Percentiles rank a stretch among this genome's conserved stretches.
Evolutionary conservation across 1,284 basidiomycete genomes (phyloP).

Genomic region (Cutaneotrichosporon daszewskae): DNA sequence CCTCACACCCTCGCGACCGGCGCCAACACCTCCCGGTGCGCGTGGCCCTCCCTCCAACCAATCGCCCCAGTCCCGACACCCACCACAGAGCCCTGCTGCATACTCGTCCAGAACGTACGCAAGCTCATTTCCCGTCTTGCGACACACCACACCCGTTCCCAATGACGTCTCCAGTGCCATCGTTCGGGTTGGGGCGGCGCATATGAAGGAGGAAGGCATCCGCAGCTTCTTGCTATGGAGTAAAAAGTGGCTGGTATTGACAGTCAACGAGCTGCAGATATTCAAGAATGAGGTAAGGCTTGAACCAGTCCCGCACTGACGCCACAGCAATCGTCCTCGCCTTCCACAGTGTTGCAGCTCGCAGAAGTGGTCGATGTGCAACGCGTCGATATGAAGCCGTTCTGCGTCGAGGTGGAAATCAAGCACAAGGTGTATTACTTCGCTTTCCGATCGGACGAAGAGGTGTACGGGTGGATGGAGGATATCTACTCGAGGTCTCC

Average conservation of each 20-base stretch:
- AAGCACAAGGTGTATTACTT: conserved; percentile 59
- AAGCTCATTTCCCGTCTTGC: conserved; percentile 27
- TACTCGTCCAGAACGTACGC: conserved; percentile 31
- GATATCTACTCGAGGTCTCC: conserved; percentile 91
- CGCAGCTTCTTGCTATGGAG: conserved; percentile 81
- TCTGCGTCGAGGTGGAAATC: conserved; percentile 78
- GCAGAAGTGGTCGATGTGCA: conserved; percentile 80
- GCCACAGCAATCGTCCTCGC: conserved; percentile 31
- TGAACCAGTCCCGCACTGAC: not conserved
- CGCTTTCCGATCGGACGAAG: conserved; percentile 79
- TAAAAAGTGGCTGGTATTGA: conserved; percentile 82
- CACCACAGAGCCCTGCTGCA: not conserved
- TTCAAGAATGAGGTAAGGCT: conserved; percentile 83
- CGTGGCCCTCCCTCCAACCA: conserved; percentile 9
- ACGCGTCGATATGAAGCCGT: conserved; percentile 86
- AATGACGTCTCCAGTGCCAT: conserved; percentile 18
- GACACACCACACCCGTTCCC: conserved; percentile 14
- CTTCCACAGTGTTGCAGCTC: conserved; percentile 47
- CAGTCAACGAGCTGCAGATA: conserved; percentile 71
- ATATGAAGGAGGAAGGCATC: conserved; percentile 83
- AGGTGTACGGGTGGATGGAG: conserved; percentile 94
- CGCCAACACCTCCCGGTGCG: conserved; percentile 31
- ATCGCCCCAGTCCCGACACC: conserved; percentile 1
- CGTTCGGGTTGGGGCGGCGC: conserved; percentile 57
- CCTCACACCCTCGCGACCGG: conserved; percentile 38